A percentile compares a stretch with the other conserved stretches of the same genome.
Evolutionary conservation across 208 protist genomes (phyloP).

Genomic region (Crithidia sp.): DNA sequence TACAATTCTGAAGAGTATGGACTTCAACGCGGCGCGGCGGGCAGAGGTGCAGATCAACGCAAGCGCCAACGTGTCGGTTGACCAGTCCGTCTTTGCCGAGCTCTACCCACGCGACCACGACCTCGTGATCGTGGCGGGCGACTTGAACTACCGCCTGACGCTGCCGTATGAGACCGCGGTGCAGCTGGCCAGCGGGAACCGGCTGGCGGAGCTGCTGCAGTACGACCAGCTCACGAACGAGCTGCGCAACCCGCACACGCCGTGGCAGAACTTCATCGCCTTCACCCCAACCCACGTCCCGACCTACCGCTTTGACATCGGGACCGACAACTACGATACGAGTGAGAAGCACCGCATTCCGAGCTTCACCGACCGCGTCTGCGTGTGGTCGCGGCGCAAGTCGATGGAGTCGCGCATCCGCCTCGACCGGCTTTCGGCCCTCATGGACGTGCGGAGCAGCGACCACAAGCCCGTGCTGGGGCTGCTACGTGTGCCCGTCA

Average conservation of each 20-base stretch:
- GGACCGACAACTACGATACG: conserved; percentile 91
- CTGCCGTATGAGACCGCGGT: conserved; percentile 81
- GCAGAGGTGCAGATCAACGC: conserved; percentile 41
- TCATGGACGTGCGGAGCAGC: conserved; percentile 68
- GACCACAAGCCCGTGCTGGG: conserved; percentile 89
- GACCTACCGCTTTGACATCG: conserved; percentile 93
- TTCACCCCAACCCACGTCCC: conserved; percentile 79
- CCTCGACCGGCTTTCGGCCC: conserved; percentile 45
- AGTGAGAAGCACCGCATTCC: conserved; percentile 92
- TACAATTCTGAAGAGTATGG: conserved; percentile 83
- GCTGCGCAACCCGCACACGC: conserved; percentile 69
- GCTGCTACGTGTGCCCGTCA: conserved; percentile 63
- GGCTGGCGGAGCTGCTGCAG: conserved; percentile 57
- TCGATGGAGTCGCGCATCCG: conserved; percentile 43
- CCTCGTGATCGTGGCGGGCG: conserved; percentile 89
- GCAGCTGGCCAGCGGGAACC: conserved; percentile 32
- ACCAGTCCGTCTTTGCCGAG: conserved; percentile 38
- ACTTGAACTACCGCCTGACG: conserved; percentile 93
- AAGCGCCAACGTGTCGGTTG: conserved; percentile 14
- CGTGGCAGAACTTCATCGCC: conserved; percentile 78
- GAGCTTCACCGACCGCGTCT: conserved; percentile 90
- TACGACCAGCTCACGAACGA: conserved; percentile 86
- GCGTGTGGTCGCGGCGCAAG: conserved; percentile 60
- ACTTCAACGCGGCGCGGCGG: conserved; percentile 78
- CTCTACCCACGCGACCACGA: conserved; percentile 86